phyloP scores from a whole-genome alignment of 1,139 yeast genomes.

The Diutina rugosa region DNA sequence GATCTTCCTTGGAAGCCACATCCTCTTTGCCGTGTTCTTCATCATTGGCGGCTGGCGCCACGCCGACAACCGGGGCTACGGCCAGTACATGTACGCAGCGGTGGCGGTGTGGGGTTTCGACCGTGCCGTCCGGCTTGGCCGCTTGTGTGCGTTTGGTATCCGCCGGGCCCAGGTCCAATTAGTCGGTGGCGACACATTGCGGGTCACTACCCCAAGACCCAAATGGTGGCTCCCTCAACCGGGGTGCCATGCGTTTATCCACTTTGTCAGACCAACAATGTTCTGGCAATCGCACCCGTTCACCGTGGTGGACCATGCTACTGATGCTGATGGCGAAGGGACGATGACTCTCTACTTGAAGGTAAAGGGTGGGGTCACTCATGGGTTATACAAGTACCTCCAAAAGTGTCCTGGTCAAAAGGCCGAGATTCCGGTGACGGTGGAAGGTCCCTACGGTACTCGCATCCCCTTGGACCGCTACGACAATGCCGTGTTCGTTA shows the following conservation, averaged over 20 bases:
- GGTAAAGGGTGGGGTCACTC: constrained; percentile 28
- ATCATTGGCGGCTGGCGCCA: constrained; percentile 35
- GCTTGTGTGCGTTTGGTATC: constrained; percentile 37
- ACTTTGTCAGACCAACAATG: constrained; percentile 35
- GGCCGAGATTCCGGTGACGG: constrained; percentile 22
- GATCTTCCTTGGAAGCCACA: constrained; percentile 26
- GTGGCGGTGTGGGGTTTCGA: constrained; percentile 33
- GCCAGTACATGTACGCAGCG: constrained; percentile 20
- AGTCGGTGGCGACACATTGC: constrained; percentile 32
- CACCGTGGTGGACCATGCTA: constrained; percentile 17
- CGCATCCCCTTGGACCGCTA: constrained; percentile 28
- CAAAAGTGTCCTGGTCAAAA: constrained; percentile 31
- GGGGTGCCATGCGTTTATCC: constrained; percentile 54
- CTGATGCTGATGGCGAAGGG: constrained; percentile 14
- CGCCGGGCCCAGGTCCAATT: constrained; percentile 35
- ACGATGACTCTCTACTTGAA: constrained; percentile 27
- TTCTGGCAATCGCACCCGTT: constrained; percentile 73
- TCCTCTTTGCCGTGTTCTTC: constrained; percentile 25
- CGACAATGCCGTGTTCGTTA: constrained; percentile 40
- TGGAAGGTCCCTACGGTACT: constrained; percentile 54
- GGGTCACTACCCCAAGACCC: constrained; percentile 28
- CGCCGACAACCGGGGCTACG: constrained; percentile 25
- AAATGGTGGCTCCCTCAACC: constrained; percentile 32
- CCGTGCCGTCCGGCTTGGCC: constrained; percentile 27
- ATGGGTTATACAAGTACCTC: constrained; percentile 24